Conservation (phyloP, 257 asterid species). For the Nicotiana tomentosiformis region DNA sequence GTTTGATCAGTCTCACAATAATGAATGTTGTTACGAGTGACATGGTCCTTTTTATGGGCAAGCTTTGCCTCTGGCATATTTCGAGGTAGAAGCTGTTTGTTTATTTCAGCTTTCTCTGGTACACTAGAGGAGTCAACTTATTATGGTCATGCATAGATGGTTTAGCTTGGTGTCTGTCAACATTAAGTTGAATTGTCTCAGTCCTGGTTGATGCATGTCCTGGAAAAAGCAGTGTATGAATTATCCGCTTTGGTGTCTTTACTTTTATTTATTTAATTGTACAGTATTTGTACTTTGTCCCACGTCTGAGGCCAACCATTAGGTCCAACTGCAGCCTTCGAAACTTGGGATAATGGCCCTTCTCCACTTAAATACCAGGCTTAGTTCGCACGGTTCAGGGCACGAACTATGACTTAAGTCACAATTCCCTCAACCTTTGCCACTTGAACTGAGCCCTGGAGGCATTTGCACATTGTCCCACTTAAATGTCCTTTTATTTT, state of each 20-base stretch:
- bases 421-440: too few relatives aligned
- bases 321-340: too few relatives aligned
- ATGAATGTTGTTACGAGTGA: neutral
- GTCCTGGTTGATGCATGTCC: conserved; percentile 6
- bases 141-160: neutral
- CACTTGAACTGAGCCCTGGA: too few relatives aligned
- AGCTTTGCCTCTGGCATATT: neutral
- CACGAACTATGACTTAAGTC: too few relatives aligned
- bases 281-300: neutral
- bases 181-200: neutral
- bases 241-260: neutral
- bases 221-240: neutral
- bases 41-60: neutral
- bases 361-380: too few relatives aligned
- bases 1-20: neutral
- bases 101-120: neutral
- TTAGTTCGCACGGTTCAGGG: too few relatives aligned
- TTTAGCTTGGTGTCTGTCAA: neutral
- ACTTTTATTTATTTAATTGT: neutral
- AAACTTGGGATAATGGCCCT: too few relatives aligned
- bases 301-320: too few relatives aligned
- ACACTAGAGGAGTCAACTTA: neutral
- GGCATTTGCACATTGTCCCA: neutral
- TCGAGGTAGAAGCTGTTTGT: neutral
- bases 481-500: neutral